Conservation (phyloP, 345 rosid species). For the Heritiera fomes region DNA sequence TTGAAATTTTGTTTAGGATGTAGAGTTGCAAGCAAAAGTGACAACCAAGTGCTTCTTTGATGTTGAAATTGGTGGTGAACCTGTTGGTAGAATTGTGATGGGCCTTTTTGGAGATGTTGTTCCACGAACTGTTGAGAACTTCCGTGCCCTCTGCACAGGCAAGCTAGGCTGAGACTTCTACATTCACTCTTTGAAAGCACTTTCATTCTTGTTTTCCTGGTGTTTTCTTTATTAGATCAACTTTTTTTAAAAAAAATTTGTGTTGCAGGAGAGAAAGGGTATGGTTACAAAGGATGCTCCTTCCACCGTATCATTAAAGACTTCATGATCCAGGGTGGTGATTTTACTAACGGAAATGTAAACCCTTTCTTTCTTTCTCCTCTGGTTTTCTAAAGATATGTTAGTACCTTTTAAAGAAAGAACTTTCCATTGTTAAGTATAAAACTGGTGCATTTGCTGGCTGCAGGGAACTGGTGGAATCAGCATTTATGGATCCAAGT, state of each 20-base stretch:
- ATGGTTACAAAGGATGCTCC: conserved; percentile 79
- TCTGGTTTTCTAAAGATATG: not conserved
- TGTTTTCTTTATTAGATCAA: conserved; percentile 16
- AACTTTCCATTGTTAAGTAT: not conserved
- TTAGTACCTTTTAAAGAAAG: not conserved
- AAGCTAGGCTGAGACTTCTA: conserved; percentile 26
- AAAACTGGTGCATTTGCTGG: conserved; percentile 14
- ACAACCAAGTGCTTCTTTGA: conserved; percentile 84
- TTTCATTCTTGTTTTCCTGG: not conserved
- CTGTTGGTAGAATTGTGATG: conserved; percentile 73
- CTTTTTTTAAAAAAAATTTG: not conserved
- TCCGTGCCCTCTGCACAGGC: conserved; percentile 85
- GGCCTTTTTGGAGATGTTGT: conserved; percentile 86
- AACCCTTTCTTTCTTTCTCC: conserved; percentile 23
- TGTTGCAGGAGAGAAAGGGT: conserved; percentile 80
- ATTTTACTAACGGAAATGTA: conserved; percentile 82
- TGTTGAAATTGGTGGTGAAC: conserved; percentile 81
- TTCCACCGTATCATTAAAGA: conserved; percentile 91
- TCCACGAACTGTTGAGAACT: conserved; percentile 84
- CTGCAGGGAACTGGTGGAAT: conserved; percentile 90
- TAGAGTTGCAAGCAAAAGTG: conserved; percentile 74
- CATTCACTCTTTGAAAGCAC: not conserved
- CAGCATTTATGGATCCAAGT: conserved; percentile 78
- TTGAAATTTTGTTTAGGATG: conserved; percentile 43
- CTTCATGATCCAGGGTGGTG: conserved; percentile 98